A percentile compares a stretch with the other conserved stretches of the same genome.
These are phyloP conservation scores for Apiotrichum gracile DNA, from an alignment of 1,284 basidiomycete species.

Conservation along the genomic window DNA sequence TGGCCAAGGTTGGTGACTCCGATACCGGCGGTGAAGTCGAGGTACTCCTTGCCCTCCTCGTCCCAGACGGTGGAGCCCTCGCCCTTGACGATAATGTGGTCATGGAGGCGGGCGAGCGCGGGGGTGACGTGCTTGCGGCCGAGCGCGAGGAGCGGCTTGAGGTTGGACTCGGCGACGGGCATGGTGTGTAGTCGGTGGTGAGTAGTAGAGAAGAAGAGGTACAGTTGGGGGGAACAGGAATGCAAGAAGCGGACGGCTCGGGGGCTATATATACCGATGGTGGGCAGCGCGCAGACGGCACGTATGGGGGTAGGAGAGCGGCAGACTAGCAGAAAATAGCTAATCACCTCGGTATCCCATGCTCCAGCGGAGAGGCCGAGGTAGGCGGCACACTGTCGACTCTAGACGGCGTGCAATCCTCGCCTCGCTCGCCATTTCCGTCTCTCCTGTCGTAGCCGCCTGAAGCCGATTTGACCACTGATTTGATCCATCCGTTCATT, in stretches of 20 bases:
- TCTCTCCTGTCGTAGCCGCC: too few species aligned
- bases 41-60: constrained; percentile 60
- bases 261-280: not conserved
- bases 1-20: constrained; percentile 48
- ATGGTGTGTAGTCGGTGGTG: not conserved
- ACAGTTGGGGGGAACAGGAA: not conserved
- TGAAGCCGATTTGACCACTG: too few species aligned
- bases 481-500: too few species aligned
- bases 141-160: constrained; percentile 19
- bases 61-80: constrained; percentile 64
- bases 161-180: constrained; percentile 18
- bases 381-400: too few species aligned
- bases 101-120: constrained; percentile 29
- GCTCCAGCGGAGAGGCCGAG: too few species aligned
- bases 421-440: not conserved
- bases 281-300: too few species aligned
- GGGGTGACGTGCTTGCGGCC: constrained; percentile 29
- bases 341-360: too few species aligned
- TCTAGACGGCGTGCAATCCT: not conserved
- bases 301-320: too few species aligned
- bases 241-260: too few species aligned
- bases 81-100: constrained; percentile 68
- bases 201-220: not conserved
- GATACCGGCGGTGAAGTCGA: constrained; percentile 83
- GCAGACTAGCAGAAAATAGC: too few species aligned